Evolutionary conservation across 805 yeast species (phyloP), one percentile per base, ranked within the genome.

Genomic region (Maudiozyma barnettii): DNA sequence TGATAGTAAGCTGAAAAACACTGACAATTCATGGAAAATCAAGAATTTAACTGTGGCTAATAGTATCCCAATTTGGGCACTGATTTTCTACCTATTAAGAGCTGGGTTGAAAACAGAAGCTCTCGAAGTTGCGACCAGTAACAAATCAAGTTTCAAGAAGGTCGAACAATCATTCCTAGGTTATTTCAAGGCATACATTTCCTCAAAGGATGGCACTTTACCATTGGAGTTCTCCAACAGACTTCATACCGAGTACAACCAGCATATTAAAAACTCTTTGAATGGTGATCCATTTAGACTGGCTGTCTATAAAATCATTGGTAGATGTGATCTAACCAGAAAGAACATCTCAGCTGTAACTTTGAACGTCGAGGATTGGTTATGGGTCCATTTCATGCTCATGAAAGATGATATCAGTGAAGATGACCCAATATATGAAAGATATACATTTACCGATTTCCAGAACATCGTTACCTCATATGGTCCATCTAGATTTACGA

Each of bases 11-110:
- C 57, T 71, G 48, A 68, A 64, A 56, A 77, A 65, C 60, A 66
- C 64, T 50, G 68, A 68, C 45, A 72, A 70, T 19, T 65, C 70
- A 30, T 74, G 84, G 81, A 73, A 72, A 47, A 55, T 74, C 35
- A 69, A 72, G n/a, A 75, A 76, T 50, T 56, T 84, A 43, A 74
- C 82, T 38, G 68, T 82, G 46, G 81, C 88, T 21, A 90, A 91
- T 65, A 89, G 89, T 16, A 71, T 77, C 1, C 98, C 98, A 9
- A 77, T 93, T n/a, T 91, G 99, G 99, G 96, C 96, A 0, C 68
- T 88, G 36, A 67, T 93, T 10, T 93, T 84, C 61, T 91, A 86
- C 64, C 70, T 91, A 51, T 64, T 93, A 45, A 79, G 99, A 59
- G 81, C 91, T 3, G 98, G 99, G 2, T 77, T 84, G 53, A 68